Conservation (phyloP, 345 rosid genomes). For the Populus tremula region DNA sequence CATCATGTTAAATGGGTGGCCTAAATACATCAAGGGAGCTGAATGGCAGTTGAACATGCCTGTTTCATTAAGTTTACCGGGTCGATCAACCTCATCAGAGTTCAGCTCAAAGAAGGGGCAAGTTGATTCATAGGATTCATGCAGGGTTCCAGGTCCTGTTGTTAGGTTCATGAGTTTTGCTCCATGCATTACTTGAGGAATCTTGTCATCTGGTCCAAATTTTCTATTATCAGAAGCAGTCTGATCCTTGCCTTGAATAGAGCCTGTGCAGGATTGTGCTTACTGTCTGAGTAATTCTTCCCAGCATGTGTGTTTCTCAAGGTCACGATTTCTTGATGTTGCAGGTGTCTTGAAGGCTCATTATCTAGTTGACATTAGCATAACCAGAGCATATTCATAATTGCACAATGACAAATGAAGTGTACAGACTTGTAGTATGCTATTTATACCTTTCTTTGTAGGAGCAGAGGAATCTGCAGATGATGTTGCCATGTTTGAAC, state of each 20-base stretch:
- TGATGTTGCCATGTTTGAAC: slow-evolving; percentile 49
- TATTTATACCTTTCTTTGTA: slow-evolving; percentile 55
- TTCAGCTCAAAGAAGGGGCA: slow-evolving; percentile 40
- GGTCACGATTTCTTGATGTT: slow-evolving; percentile 75
- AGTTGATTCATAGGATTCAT: slow-evolving; percentile 30
- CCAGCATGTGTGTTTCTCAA: slow-evolving; percentile 55
- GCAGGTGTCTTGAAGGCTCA: slow-evolving; percentile 70
- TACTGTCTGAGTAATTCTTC: slow-evolving; percentile 47
- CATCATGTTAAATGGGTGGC: slow-evolving; percentile 47
- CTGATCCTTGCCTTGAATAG: slow-evolving; percentile 55
- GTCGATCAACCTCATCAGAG: slow-evolving; percentile 24
- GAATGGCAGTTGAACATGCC: slow-evolving; percentile 41
- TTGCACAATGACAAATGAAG: neutral
- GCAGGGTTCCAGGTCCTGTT: neutral
- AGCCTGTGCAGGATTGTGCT: slow-evolving; percentile 59
- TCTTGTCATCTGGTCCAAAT: slow-evolving; percentile 52
- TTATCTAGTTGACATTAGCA: slow-evolving; percentile 29
- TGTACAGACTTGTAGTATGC: neutral
- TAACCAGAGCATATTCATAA: neutral
- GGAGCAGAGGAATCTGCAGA: slow-evolving; percentile 60
- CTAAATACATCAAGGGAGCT: slow-evolving; percentile 44
- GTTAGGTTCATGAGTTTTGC: neutral
- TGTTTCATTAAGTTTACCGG: slow-evolving; percentile 43
- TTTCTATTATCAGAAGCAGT: slow-evolving; percentile 45
- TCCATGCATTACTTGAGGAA: neutral